These are phyloP conservation scores for Backusella psychrophila DNA, from an alignment of 192 early-diverging fungal genomes.

Conservation along the genomic window DNA sequence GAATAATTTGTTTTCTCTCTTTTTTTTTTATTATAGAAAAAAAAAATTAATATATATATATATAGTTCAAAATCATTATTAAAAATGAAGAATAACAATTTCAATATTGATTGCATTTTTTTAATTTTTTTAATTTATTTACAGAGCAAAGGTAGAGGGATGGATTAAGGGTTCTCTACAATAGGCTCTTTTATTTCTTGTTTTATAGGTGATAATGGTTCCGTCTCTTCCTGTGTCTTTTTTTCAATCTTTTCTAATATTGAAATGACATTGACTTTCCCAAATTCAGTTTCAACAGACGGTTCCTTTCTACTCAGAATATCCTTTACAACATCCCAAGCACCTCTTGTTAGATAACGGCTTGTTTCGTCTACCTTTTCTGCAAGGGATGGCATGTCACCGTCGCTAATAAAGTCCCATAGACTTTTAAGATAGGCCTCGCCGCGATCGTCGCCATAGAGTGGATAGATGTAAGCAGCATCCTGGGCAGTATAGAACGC, in stretches of 20 bases:
- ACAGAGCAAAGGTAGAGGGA: neutral
- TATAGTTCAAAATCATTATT: neutral
- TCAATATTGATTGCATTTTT: neutral
- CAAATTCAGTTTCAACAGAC: slow-evolving; percentile 24
- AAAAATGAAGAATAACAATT: neutral
- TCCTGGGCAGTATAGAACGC: slow-evolving; percentile 28
- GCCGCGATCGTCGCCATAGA: slow-evolving; percentile 58
- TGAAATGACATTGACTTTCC: slow-evolving; percentile 9
- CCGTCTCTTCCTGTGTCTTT: neutral
- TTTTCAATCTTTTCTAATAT: slow-evolving; percentile 5
- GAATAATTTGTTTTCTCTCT: neutral
- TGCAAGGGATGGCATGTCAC: slow-evolving; percentile 27
- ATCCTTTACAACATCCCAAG: slow-evolving; percentile 24
- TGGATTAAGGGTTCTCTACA: neutral
- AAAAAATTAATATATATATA: slow-evolving; percentile 4
- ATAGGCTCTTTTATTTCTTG: neutral
- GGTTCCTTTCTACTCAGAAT: neutral
- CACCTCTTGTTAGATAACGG: slow-evolving; percentile 42
- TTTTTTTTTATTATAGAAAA: neutral
- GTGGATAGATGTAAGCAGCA: slow-evolving; percentile 45
- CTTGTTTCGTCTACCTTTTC: slow-evolving; percentile 35
- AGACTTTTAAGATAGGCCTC: slow-evolving; percentile 61
- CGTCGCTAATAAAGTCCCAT: slow-evolving; percentile 44
- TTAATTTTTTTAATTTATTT: neutral
- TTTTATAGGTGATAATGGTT: neutral